phyloP scores from a whole-genome alignment of 768 basidiomycete genomes.

The Chiua virens region DNA sequence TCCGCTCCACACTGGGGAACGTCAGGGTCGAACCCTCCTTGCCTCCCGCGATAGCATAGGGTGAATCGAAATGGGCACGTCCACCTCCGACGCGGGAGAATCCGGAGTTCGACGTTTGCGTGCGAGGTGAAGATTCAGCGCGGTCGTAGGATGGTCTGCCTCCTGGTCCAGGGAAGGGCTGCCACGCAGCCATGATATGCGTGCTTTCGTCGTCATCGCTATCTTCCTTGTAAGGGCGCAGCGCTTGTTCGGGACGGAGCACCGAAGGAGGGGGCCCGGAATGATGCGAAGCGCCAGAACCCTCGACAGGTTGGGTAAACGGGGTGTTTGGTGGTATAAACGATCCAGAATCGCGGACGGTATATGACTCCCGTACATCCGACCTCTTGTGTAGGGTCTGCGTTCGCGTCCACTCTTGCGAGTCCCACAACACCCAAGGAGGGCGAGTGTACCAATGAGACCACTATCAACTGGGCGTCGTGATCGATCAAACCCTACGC shows the following conservation, averaged over 20 bases:
- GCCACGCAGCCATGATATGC: constrained; percentile 95
- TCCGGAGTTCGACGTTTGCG: constrained; percentile 48
- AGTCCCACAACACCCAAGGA: constrained; percentile 66
- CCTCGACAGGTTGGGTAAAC: constrained; percentile 28
- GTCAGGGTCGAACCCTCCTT: constrained; percentile 58
- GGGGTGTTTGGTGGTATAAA: constrained; percentile 44
- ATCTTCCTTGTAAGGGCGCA: constrained; percentile 74
- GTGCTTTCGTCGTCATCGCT: constrained; percentile 72
- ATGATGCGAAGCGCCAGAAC: constrained; percentile 34
- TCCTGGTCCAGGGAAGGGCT: constrained; percentile 56
- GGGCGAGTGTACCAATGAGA: constrained; percentile 77
- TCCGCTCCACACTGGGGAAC: constrained; percentile 62
- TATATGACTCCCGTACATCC: constrained; percentile 29
- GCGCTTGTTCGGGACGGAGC: constrained; percentile 76
- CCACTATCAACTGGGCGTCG: constrained; percentile 81
- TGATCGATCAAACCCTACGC: constrained; percentile 82
- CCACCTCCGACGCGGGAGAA: constrained; percentile 90
- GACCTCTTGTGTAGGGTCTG: constrained; percentile 23
- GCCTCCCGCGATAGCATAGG: constrained; percentile 68
- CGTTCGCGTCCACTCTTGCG: constrained; percentile 36
- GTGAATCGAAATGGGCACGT: constrained; percentile 78
- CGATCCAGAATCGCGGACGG: constrained; percentile 44
- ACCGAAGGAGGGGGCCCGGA: constrained; percentile 66
- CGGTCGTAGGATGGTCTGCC: constrained; percentile 24
- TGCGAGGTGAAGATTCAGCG: constrained; percentile 25